Evolutionary conservation across 2,329 filamentous ascomycete genomes (phyloP).

Genomic region (Aureobasidium sp.): DNA sequence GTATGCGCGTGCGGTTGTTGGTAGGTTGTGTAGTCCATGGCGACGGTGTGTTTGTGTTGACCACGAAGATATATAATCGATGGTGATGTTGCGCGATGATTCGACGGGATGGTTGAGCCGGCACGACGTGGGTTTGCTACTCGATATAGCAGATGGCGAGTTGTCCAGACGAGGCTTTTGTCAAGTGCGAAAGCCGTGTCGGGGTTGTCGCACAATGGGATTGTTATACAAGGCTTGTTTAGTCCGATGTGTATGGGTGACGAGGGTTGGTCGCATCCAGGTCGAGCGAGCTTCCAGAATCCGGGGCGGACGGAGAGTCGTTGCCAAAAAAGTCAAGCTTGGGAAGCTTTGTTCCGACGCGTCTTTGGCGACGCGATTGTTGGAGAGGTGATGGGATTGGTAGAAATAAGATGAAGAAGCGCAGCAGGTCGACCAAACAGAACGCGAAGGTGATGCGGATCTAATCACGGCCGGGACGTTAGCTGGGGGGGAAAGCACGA

Average conservation of each 20-base stretch:
- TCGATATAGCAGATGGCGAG: neutral
- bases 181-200: neutral
- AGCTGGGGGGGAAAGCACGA: neutral
- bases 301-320: neutral
- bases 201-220: neutral
- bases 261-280: constrained; percentile 3
- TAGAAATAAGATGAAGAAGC: constrained; percentile 2
- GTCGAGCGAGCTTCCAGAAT: neutral
- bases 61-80: neutral
- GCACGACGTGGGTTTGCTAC: neutral
- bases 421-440: constrained; percentile 3
- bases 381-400: constrained; percentile 4
- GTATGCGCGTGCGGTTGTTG: constrained; percentile 36
- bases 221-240: neutral
- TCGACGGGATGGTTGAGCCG: neutral
- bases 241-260: neutral
- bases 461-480: constrained; percentile 8
- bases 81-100: neutral
- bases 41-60: constrained; percentile 17
- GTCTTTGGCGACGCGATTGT: constrained; percentile 2
- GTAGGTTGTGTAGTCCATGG: constrained; percentile 43
- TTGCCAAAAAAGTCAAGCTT: neutral
- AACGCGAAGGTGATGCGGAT: constrained; percentile 10
- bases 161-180: neutral
- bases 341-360: constrained; percentile 2